These are phyloP conservation scores for Colletotrichum sansevieriae DNA, from an alignment of 2,329 filamentous ascomycete genomes.

Conservation along the genomic window DNA sequence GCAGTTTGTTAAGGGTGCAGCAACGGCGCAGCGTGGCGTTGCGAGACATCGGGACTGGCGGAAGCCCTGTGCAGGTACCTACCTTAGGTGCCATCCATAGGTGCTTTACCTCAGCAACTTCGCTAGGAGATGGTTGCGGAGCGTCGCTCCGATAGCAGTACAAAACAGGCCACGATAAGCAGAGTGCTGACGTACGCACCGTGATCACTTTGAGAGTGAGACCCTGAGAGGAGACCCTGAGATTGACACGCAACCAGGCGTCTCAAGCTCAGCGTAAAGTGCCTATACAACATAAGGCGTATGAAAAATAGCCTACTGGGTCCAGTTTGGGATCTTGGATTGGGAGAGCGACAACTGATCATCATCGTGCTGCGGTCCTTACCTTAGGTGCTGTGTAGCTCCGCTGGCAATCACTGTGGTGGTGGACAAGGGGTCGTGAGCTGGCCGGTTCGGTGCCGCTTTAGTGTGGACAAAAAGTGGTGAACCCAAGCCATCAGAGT, in stretches of 20 bases:
- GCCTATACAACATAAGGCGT: conserved; percentile 6
- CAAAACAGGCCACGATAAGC: background rate
- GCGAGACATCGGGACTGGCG: conserved; percentile 28
- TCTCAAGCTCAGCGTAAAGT: background rate
- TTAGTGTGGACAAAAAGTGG: conserved; percentile 12
- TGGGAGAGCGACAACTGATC: background rate
- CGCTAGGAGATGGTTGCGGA: too few species aligned
- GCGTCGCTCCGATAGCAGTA: background rate
- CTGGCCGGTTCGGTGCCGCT: background rate
- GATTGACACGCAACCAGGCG: conserved; percentile 14
- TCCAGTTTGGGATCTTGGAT: conserved; percentile 4
- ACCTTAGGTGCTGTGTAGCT: background rate
- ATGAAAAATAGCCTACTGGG: conserved; percentile 25
- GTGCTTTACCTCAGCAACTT: too few species aligned
- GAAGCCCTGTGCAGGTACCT: background rate
- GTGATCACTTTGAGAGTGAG: conserved; percentile 7
- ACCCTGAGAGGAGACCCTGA: conserved; percentile 5
- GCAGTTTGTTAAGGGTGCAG: background rate
- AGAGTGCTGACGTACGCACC: conserved; percentile 13
- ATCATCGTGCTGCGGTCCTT: background rate
- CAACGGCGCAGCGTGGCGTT: conserved; percentile 29
- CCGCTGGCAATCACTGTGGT: background rate
- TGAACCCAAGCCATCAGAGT: conserved; percentile 25
- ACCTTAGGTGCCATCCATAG: too few species aligned
- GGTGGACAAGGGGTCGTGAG: background rate